Evolutionary conservation across 2,329 filamentous ascomycete species (phyloP), one percentile per base, ranked within the genome.

Genomic region (Exophiala oligosperma): DNA sequence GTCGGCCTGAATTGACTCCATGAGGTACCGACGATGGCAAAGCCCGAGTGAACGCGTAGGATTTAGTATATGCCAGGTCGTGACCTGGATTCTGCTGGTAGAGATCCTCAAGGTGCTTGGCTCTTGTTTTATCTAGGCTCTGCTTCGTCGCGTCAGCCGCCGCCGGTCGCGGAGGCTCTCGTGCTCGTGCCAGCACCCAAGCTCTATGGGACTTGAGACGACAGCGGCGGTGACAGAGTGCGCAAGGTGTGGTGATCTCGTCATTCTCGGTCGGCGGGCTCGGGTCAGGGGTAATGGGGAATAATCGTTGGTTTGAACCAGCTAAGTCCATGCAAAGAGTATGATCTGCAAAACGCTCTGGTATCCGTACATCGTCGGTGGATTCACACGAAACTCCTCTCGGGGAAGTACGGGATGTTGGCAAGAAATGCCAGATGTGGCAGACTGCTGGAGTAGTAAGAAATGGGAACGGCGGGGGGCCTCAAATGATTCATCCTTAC

Each of bases 31-130:
- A 14, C 2, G 55, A 43, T 21, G 55, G 55, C 29, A 37, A 21
- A 6, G 49, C 28, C 12, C 55, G 50, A 4, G 55, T 49, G 17
- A 52, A 52, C 5, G 55, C 55, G 49, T 57, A 57, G 7, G 55
- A 57, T 9, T 24, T 35, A 1, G 44, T 35, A 49, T 49, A 57
- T 26, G 38, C 48, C 7, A 29, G 29, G 11, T 53, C 55, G 8
- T 48, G 41, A 12, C 49, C 32, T 24, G 17, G 17, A 17, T 43
- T 35, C 21, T 44, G 35, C 24, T 37, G 23, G 14, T 29, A 21
- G 11, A n/a, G 26, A 8, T 54, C 41, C 26, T 14, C 17, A 3
- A 40, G 37, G n/a, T 40, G 37, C 12, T 17, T 17, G 17, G 17
- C 17, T 17, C n/a, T 40, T 52, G 23, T n/a, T 14, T 32, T 26